Conservation (phyloP, 192 early-diverging fungal species). For the Rhizoclosmatium sp. region DNA sequence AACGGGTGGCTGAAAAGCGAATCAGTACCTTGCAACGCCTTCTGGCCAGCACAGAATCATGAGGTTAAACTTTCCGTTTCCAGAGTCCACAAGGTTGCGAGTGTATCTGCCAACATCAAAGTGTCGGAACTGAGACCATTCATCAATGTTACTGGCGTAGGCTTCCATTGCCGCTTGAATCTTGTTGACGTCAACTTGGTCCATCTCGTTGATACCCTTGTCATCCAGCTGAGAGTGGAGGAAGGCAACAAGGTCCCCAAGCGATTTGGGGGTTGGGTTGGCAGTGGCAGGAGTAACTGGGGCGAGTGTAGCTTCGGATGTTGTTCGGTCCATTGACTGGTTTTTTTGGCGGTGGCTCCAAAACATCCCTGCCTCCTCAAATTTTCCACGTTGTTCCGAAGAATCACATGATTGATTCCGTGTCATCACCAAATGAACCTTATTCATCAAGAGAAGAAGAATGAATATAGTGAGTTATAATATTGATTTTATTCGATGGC, state of each 20-base stretch:
- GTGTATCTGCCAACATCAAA: conserved; percentile 84
- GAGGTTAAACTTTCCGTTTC: conserved; percentile 92
- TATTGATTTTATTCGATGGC: too few species aligned
- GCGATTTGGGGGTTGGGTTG: neutral
- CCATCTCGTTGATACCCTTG: conserved; percentile 64
- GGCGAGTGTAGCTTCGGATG: too few species aligned
- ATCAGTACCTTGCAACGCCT: conserved; percentile 59
- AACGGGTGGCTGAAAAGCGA: conserved; percentile 15
- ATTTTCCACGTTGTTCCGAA: neutral
- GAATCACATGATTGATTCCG: neutral
- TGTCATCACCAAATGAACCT: too few species aligned
- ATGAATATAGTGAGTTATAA: too few species aligned
- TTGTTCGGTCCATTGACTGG: too few species aligned
- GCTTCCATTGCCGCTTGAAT: conserved; percentile 72
- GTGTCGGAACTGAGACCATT: conserved; percentile 79
- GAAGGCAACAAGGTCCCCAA: conserved; percentile 56
- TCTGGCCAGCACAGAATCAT: conserved; percentile 89
- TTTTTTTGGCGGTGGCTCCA: too few species aligned
- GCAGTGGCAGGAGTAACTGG: neutral
- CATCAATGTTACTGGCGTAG: conserved; percentile 70
- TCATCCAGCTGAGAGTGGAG: conserved; percentile 64
- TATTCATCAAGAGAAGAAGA: too few species aligned
- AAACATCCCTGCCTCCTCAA: neutral
- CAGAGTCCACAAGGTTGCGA: conserved; percentile 87
- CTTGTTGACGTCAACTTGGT: conserved; percentile 51